Conservation (phyloP, 768 basidiomycete species). For the Hericium coralloides region DNA sequence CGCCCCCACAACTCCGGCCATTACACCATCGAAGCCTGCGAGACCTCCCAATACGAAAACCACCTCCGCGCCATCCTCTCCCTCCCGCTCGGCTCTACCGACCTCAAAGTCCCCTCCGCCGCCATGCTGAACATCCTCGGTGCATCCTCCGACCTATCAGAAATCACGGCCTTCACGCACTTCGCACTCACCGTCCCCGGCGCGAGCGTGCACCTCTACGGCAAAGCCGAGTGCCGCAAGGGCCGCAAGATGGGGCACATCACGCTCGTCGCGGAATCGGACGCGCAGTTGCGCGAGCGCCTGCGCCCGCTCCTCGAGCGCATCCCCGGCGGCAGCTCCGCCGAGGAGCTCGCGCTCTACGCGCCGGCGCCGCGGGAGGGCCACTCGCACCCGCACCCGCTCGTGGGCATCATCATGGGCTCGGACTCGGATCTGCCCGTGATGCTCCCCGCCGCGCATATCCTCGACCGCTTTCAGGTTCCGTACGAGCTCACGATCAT, state of each 20-base stretch:
- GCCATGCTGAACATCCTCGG: slow-evolving; percentile 96
- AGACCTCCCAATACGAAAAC: slow-evolving; percentile 95
- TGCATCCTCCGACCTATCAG: slow-evolving; percentile 52
- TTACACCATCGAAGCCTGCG: slow-evolving; percentile 96
- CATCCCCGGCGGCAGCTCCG: slow-evolving; percentile 36
- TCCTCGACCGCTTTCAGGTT: slow-evolving; percentile 70
- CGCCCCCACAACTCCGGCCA: slow-evolving; percentile 98
- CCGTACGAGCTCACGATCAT: slow-evolving; percentile 95
- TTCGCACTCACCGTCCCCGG: slow-evolving; percentile 65
- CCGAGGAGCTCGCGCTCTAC: slow-evolving; percentile 43
- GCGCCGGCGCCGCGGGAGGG: slow-evolving; percentile 39
- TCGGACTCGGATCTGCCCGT: slow-evolving; percentile 93
- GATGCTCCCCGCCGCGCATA: slow-evolving; percentile 81
- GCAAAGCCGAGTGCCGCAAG: slow-evolving; percentile 82
- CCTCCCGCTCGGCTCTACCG: slow-evolving; percentile 82
- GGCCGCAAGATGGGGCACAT: slow-evolving; percentile 98
- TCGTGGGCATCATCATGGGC: slow-evolving; percentile 96
- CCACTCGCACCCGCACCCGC: slow-evolving; percentile 57
- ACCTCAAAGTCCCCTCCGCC: slow-evolving; percentile 76
- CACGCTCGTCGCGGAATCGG: slow-evolving; percentile 77
- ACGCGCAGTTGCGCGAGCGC: slow-evolving; percentile 58
- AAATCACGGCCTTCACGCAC: slow-evolving; percentile 47
- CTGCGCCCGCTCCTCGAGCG: slow-evolving; percentile 69
- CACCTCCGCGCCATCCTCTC: slow-evolving; percentile 91
- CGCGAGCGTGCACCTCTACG: slow-evolving; percentile 82